Conservation (phyloP, 1,284 basidiomycete genomes). For the Leccinum griseonigrum region DNA sequence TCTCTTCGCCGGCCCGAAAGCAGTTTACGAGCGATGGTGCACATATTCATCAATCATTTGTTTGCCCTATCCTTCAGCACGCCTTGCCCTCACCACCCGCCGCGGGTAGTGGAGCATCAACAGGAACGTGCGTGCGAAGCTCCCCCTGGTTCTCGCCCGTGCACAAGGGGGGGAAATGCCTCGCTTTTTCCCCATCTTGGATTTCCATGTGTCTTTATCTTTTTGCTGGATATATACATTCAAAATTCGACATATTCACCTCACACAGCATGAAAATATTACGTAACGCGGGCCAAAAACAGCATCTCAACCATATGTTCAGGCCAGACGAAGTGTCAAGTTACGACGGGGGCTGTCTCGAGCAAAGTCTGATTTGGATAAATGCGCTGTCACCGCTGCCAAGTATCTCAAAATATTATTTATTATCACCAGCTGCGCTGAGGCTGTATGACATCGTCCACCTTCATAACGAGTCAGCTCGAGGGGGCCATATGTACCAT, state of each 20-base stretch:
- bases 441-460: background rate
- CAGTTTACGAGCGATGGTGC: background rate
- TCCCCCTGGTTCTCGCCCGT: slow-evolving; percentile 15
- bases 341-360: slow-evolving; percentile 6
- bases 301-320: background rate
- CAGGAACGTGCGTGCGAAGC: slow-evolving; percentile 30
- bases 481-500: background rate
- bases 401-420: background rate
- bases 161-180: slow-evolving; percentile 7
- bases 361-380: background rate
- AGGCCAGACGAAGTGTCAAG: background rate
- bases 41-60: background rate
- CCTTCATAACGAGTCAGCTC: slow-evolving; percentile 1
- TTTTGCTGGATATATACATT: background rate
- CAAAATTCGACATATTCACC: background rate
- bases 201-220: slow-evolving; percentile 9
- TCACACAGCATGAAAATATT: background rate
- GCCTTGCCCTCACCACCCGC: slow-evolving; percentile 18
- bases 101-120: slow-evolving; percentile 21
- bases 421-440: background rate
- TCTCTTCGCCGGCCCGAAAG: background rate
- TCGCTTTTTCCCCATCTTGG: slow-evolving; percentile 12
- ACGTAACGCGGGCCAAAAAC: background rate
- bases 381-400: background rate
- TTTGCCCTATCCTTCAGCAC: slow-evolving; percentile 9